Percentiles rank a stretch among this genome's conserved stretches.
Conservation (phyloP, 2,329 filamentous ascomycete species). For the Colletotrichum sp. region DNA sequence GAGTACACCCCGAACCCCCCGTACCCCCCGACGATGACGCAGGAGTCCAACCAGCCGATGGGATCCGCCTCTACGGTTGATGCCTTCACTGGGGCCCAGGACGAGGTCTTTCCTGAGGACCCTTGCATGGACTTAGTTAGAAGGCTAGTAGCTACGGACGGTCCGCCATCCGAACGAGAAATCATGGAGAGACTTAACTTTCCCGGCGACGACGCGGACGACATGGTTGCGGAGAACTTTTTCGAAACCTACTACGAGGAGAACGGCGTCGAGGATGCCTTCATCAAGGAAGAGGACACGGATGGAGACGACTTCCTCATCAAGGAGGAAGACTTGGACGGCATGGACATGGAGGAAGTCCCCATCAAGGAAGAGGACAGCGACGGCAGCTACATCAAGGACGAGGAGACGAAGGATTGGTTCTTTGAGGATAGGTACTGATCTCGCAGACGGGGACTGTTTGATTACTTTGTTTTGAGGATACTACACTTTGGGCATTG, state of each 20-base stretch:
- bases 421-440: background rate
- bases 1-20: background rate
- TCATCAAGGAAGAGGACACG: background rate
- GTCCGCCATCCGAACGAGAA: background rate
- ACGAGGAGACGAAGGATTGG: background rate
- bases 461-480: background rate
- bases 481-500: background rate
- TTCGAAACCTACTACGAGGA: background rate
- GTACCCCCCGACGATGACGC: background rate
- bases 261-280: background rate
- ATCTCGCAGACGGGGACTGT: background rate
- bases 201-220: background rate
- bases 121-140: background rate
- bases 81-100: background rate
- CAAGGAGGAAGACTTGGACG: background rate
- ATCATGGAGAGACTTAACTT: background rate
- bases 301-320: background rate
- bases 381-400: background rate
- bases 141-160: background rate
- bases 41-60: no score
- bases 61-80: background rate
- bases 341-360: background rate
- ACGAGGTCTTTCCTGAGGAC: background rate
- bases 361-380: background rate
- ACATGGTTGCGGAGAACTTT: background rate